Evolutionary conservation across 352 stramenopile species (phyloP), one percentile per base, ranked within the genome.

Genomic region (Thalassiosira livingstoniorum): DNA sequence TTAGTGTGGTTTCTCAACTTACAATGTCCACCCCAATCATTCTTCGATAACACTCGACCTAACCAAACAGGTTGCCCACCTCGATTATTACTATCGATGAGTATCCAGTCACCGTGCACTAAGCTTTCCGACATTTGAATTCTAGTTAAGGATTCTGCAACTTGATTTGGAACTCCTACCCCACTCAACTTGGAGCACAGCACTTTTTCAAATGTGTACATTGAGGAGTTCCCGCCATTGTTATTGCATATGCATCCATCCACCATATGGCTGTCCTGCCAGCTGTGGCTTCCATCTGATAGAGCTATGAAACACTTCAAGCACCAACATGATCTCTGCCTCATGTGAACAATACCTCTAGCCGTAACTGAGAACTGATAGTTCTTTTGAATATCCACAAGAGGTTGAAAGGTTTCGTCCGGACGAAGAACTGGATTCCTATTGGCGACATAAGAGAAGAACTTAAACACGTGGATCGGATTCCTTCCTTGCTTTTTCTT

Each of bases 21-120:
- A 67, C 25, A 29, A 15, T 42, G 4, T 7, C 27, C 27, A 15
- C 42, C 37, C 58, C 58, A 67, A n/a, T 67, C 58, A 11, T 21
- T 21, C 29, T 67, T 67, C 11, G 58, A 67, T 29, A 67, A 45
- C 13, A 43, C 32, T 37, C 27, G 4, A 21, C 58, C 58, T 21
- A 67, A 7, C 58, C 58, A 67, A 35, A 67, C 42, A n/a, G 58
- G 58, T n/a, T 67, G 58, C 25, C 15, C 21, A n/a, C n/a, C n/a
- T 11, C 5, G 18, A 43, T 43, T 11, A 23, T 29, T 37, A 29
- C 58, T 67, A 43, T 67, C 58, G n/a, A 15, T 45, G 5, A 37
- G 4, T 7, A 67, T 29, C 58, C 58, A 67, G 11, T 45, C 32
- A 21, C 58, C 58, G 21, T 31, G 58, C 29, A 7, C 5, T 29